phyloP scores from a whole-genome alignment of 257 asterid species.

The Solanum bulbocastanum region DNA sequence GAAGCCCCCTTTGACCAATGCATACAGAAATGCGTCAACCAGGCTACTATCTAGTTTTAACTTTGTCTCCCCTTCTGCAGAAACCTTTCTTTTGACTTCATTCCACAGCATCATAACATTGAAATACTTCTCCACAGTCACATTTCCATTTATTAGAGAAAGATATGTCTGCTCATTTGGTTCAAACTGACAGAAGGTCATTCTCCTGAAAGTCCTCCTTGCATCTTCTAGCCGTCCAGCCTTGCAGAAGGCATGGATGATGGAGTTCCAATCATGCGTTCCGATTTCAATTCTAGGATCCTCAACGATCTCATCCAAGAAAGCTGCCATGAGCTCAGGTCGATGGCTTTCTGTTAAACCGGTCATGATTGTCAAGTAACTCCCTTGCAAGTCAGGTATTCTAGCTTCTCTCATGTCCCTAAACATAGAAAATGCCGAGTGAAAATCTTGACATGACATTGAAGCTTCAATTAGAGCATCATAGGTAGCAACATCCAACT shows the following conservation, averaged over 20 bases:
- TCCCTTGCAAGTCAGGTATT: slow-evolving; percentile 43
- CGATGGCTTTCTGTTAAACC: slow-evolving; percentile 91
- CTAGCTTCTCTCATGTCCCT: slow-evolving; percentile 94
- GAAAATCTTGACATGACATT: slow-evolving; percentile 90
- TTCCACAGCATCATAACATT: slow-evolving; percentile 87
- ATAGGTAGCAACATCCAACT: slow-evolving; percentile 45
- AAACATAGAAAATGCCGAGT: slow-evolving; percentile 80
- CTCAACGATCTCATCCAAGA: slow-evolving; percentile 75
- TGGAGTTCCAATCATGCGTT: slow-evolving; percentile 95
- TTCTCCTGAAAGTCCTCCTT: slow-evolving; percentile 79
- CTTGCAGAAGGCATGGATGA: slow-evolving; percentile 85
- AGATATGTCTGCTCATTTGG: slow-evolving; percentile 85
- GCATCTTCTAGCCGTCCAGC: slow-evolving; percentile 86
- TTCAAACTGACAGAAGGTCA: slow-evolving; percentile 72
- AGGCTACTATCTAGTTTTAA: slow-evolving; percentile 41
- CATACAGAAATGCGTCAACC: slow-evolving; percentile 77
- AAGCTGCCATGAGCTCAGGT: slow-evolving; percentile 90
- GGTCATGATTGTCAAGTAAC: slow-evolving; percentile 90
- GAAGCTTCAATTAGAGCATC: slow-evolving; percentile 80
- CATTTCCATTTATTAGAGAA: slow-evolving; percentile 74
- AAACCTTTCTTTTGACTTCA: slow-evolving; percentile 67
- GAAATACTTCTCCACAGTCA: slow-evolving; percentile 56
- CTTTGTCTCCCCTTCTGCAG: slow-evolving; percentile 37
- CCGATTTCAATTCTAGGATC: slow-evolving; percentile 77
- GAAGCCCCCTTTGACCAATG: slow-evolving; percentile 90